A percentile compares a stretch with the other conserved stretches of the same genome.
Evolutionary conservation across 148 eudicot genomes (phyloP).

Genomic region (Fagopyrum homotropicum): DNA sequence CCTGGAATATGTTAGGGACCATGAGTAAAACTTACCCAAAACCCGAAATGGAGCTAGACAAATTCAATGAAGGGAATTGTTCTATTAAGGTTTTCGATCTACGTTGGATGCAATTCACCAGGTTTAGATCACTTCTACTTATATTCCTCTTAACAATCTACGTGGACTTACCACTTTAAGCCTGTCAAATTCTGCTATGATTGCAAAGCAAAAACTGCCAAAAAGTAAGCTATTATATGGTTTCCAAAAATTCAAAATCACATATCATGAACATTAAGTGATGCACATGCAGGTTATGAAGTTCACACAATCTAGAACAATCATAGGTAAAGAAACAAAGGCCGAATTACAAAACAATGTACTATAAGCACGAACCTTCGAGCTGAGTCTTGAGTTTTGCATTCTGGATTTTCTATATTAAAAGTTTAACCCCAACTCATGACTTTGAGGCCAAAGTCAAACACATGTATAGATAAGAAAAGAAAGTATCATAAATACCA

Average conservation of each 20-base stretch:
- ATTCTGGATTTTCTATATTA: slow-evolving; percentile 82
- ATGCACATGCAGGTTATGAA: not conserved
- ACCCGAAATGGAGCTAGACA: too few species aligned
- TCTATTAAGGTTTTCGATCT: too few species aligned
- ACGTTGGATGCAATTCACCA: too few species aligned
- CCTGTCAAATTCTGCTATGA: too few species aligned
- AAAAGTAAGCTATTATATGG: too few species aligned
- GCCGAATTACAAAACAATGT: not conserved
- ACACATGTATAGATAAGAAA: slow-evolving; percentile 8
- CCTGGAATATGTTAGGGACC: too few species aligned
- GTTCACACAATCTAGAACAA: not conserved
- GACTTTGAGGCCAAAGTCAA: slow-evolving; percentile 47
- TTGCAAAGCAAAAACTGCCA: too few species aligned
- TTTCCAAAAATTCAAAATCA: not conserved
- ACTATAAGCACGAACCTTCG: slow-evolving; percentile 53
- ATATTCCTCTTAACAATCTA: too few species aligned
- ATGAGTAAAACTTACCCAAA: too few species aligned
- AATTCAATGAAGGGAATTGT: too few species aligned
- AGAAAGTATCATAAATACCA: not conserved
- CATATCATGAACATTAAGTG: not conserved
- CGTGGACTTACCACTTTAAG: too few species aligned
- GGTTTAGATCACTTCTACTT: too few species aligned
- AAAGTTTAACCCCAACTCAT: slow-evolving; percentile 84
- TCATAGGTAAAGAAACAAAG: not conserved
- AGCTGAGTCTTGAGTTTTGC: slow-evolving; percentile 75